Base-by-base conservation (phyloP, 371 early-diverging fungal species). In the Mucor saturninus region DNA sequence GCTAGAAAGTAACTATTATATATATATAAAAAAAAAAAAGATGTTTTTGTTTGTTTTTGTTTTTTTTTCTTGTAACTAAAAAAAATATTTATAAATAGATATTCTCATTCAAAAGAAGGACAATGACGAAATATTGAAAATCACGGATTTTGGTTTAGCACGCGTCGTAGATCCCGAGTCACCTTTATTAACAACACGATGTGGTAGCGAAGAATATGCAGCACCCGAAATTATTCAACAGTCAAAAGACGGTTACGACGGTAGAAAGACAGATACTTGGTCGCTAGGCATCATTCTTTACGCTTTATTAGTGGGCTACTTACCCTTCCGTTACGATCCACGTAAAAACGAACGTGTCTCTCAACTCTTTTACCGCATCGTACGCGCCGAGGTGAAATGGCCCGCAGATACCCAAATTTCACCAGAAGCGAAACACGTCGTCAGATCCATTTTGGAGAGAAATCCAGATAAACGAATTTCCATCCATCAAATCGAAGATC, bases 171-270 rank as follows among this genome's bases (percentile, higher is more conserved):
- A 83, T 39, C 64, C 71, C 30, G 71, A 76, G n/a, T 56, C 71
- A 21, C 78, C 79, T 6, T 57, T 79, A 26, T 61, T 81, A 40
- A 76, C 80, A 11, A 86, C 87, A 11, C 79, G 87, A 26, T 88
- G 87, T 69, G 92, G 92, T 15, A 86, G 87, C 42, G 86, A 89
- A 60, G 90, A 91, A 67, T 94, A 92, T 80, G 91, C 93, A 4
- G 90, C 94, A n/a, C 95, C 95, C 0, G 94, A 95, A 68, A 80
- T 94, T 42, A 79, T 94, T 30, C 78, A 89, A 15, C 81, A 83
- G 3, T 50, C 50, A 30, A 50, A 50, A 7, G 73, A 83, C 35
- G 72, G 77, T 1, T 90, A 91, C 57, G 87, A 90, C 62, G 87
- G 88, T 5, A 75, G 86, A 13, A 72, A 81, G 57, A 84, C 87